Evolutionary conservation across 805 yeast genomes (phyloP).

Genomic region (Torulaspora quercuum): DNA sequence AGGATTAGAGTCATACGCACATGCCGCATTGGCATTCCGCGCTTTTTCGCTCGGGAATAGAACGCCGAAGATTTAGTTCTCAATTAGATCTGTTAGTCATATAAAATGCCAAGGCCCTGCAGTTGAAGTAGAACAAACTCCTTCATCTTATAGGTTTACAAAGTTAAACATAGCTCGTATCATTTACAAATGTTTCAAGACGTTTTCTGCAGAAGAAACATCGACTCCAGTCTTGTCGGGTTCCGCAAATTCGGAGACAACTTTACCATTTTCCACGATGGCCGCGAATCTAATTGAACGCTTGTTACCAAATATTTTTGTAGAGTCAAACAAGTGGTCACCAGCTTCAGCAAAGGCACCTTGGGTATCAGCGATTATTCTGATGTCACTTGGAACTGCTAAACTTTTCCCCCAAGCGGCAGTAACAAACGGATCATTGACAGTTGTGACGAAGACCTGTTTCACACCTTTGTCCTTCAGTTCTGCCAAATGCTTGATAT

Average conservation of each 20-base stretch:
- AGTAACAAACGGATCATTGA: slow-evolving; percentile 83
- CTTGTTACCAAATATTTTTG: slow-evolving; percentile 68
- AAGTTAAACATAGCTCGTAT: no score
- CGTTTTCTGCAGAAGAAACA: slow-evolving; percentile 42
- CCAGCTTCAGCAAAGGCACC: slow-evolving; percentile 66
- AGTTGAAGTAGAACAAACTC: no score
- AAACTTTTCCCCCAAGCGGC: slow-evolving; percentile 69
- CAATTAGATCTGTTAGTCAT: no score
- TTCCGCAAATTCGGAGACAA: slow-evolving; percentile 64
- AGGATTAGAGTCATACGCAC: no score
- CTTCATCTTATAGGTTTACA: no score
- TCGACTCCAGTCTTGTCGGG: slow-evolving; percentile 75
- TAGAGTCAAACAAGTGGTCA: slow-evolving; percentile 71
- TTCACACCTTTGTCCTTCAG: slow-evolving; percentile 67
- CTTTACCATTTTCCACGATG: slow-evolving; percentile 70
- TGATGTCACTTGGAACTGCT: slow-evolving; percentile 38
- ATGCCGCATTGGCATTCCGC: no score
- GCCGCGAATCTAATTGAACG: slow-evolving; percentile 76
- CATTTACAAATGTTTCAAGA: slow-evolving; percentile 29
- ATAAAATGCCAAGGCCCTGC: no score
- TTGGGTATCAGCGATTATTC: slow-evolving; percentile 74
- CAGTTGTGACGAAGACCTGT: slow-evolving; percentile 62
- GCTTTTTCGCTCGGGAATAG: no score
- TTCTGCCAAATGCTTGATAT: slow-evolving; percentile 46
- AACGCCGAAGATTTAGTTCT: no score